These are phyloP conservation scores for Malania oleifera DNA, from an alignment of 164 flowering plant species.

Conservation along the genomic window DNA sequence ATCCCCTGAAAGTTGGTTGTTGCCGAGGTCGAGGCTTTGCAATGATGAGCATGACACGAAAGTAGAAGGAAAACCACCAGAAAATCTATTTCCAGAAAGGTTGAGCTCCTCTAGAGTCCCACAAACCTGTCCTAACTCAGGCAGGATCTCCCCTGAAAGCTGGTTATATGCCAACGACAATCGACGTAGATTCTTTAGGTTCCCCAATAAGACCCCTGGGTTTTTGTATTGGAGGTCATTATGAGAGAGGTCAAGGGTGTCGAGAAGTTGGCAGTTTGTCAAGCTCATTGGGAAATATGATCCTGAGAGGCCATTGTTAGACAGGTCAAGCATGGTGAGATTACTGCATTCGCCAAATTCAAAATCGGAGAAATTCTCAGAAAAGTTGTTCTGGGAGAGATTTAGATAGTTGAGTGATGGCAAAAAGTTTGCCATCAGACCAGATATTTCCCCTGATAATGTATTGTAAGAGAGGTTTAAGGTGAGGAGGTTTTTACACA, in stretches of 20 bases:
- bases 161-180: constrained; percentile 49
- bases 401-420: constrained; percentile 34
- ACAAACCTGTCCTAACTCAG: constrained; percentile 43
- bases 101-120: constrained; percentile 49
- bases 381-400: constrained; percentile 63
- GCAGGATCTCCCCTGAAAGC: constrained; percentile 57
- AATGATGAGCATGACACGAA: constrained; percentile 50
- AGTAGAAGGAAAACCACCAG: constrained; percentile 49
- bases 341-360: constrained; percentile 49
- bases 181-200: constrained; percentile 33
- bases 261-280: constrained; percentile 39
- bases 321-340: constrained; percentile 46
- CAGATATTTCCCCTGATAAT: constrained; percentile 44
- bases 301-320: constrained; percentile 51
- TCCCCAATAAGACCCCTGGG: constrained; percentile 38
- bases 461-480: constrained; percentile 55
- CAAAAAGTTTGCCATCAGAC: constrained; percentile 17
- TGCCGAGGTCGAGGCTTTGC: constrained; percentile 43
- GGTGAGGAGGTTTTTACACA: constrained; percentile 34
- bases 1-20: constrained; percentile 61
- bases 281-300: constrained; percentile 36
- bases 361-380: constrained; percentile 38
- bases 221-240: constrained; percentile 33
- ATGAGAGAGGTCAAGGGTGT: constrained; percentile 49
- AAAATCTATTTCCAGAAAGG: constrained; percentile 53